Percentiles rank a stretch among this genome's conserved stretches.
Evolutionary conservation across 306 rosid species (phyloP).

Genomic region (Leucaena leucocephala): DNA sequence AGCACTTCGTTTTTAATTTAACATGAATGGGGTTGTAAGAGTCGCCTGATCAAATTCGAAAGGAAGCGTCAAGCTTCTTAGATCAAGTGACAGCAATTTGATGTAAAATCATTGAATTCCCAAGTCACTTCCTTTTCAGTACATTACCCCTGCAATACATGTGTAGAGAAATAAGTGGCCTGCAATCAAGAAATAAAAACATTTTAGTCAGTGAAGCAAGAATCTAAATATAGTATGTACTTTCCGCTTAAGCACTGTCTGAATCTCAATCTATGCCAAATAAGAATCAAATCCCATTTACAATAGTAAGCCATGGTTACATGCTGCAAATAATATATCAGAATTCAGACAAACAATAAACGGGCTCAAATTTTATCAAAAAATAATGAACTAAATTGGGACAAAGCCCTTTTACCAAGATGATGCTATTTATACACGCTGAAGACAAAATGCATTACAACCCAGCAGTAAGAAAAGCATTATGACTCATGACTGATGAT

Average conservation of each 20-base stretch:
- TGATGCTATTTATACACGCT: neutral
- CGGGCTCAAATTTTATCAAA: neutral
- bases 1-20: constrained; percentile 31
- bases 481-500: neutral
- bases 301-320: neutral
- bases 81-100: constrained; percentile 20
- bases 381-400: neutral
- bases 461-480: neutral
- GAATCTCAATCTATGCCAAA: neutral
- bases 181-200: constrained; percentile 8
- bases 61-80: neutral
- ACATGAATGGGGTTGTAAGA: constrained; percentile 24
- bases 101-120: neutral
- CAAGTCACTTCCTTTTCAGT: neutral
- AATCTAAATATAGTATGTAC: neutral
- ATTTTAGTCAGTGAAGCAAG: constrained; percentile 1
- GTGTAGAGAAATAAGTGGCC: constrained; percentile 23
- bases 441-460: neutral
- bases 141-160: constrained; percentile 17
- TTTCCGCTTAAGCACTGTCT: constrained; percentile 1
- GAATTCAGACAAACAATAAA: neutral
- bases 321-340: neutral
- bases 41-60: constrained; percentile 33
- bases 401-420: neutral
- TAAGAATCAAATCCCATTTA: constrained; percentile 9